Conservation (phyloP, 768 basidiomycete species). For the Clitopilus passeckerianus region DNA sequence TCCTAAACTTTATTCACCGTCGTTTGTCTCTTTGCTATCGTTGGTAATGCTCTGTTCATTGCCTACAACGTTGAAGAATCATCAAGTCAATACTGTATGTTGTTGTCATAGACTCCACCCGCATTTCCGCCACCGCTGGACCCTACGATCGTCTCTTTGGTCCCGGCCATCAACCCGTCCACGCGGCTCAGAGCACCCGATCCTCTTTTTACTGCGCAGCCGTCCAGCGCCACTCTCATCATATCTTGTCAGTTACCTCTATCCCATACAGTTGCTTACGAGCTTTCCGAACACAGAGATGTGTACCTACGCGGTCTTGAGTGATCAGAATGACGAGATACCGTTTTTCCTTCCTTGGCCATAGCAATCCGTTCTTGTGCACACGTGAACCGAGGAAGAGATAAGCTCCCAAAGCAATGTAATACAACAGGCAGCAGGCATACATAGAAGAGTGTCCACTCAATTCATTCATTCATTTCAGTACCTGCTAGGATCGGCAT, state of each 20-base stretch:
- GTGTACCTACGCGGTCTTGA: not conserved
- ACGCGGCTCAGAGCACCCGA: not conserved
- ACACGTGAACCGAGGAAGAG: not conserved
- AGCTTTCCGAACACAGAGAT: no score
- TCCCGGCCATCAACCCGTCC: not conserved
- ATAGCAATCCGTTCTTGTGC: no score
- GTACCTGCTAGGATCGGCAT: not conserved
- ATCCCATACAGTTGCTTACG: no score
- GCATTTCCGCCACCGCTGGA: not conserved
- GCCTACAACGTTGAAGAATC: not conserved
- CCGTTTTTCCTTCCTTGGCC: not conserved
- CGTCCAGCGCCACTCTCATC: no score
- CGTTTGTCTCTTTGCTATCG: no score
- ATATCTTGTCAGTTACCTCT: no score
- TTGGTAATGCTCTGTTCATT: not conserved
- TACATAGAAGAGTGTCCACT: not conserved
- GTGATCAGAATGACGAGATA: not conserved
- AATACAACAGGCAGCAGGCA: not conserved
- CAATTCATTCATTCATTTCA: not conserved
- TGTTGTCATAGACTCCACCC: not conserved
- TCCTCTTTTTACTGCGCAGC: not conserved
- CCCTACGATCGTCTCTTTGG: not conserved
- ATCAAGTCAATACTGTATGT: not conserved
- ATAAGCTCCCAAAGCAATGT: not conserved
- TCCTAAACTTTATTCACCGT: not conserved